These are phyloP conservation scores for Cardiospermum halicacabum DNA, from an alignment of 345 rosid genomes.

Conservation along the genomic window DNA sequence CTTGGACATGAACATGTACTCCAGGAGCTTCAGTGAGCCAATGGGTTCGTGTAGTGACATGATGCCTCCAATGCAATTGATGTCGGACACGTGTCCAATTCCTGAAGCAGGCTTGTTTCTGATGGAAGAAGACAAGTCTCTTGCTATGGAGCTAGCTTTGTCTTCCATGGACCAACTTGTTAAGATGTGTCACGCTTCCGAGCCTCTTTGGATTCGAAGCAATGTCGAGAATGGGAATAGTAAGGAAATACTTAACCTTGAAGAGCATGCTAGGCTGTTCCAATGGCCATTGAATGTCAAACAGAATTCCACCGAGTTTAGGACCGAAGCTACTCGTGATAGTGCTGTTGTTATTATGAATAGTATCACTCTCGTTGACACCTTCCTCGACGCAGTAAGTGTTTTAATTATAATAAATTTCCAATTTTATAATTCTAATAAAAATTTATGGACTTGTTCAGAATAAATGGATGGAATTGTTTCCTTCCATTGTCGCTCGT, in stretches of 20 bases:
- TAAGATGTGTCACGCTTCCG: conserved; percentile 52
- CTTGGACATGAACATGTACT: conserved; percentile 67
- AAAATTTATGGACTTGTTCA: conserved; percentile 11
- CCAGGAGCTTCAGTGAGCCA: conserved; percentile 42
- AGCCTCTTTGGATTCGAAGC: conserved; percentile 70
- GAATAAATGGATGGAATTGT: conserved; percentile 89
- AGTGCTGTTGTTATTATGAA: conserved; percentile 84
- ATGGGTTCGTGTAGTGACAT: conserved; percentile 37
- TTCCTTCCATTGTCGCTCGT: conserved; percentile 83
- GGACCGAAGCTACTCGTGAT: conserved; percentile 72
- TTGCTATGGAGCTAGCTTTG: conserved; percentile 67
- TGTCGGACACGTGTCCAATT: conserved; percentile 33
- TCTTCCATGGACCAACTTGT: conserved; percentile 64
- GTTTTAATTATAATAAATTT: too few species aligned
- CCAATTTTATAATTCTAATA: neutral
- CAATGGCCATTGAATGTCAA: conserved; percentile 53
- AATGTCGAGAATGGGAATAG: conserved; percentile 25
- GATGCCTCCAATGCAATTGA: conserved; percentile 45
- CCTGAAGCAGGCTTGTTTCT: conserved; percentile 34
- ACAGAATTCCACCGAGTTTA: conserved; percentile 34
- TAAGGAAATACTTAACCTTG: conserved; percentile 45
- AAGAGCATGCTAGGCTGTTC: conserved; percentile 63
- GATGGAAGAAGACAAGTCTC: conserved; percentile 60
- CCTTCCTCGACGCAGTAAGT: conserved; percentile 80
- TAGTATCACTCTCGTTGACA: conserved; percentile 70